These are phyloP conservation scores for Combretum micranthum DNA, from an alignment of 345 rosid species.

Conservation along the genomic window DNA sequence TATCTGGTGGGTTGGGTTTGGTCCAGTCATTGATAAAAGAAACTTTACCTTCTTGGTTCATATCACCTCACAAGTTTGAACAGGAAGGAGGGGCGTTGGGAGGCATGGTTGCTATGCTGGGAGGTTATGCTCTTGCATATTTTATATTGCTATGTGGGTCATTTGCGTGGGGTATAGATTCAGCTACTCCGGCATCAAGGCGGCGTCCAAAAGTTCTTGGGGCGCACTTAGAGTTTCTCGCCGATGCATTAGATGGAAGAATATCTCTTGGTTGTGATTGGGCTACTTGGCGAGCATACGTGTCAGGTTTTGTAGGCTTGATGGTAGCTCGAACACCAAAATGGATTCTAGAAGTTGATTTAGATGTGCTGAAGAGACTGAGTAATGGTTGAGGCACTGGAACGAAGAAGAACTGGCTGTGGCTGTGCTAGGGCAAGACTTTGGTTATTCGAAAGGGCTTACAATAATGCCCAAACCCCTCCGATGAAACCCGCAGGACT, in stretches of 20 bases:
- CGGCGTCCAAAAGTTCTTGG: slow-evolving; percentile 55
- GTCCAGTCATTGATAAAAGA: slow-evolving; percentile 72
- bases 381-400: slow-evolving; percentile 74
- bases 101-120: slow-evolving; percentile 65
- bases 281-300: slow-evolving; percentile 78
- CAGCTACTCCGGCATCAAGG: slow-evolving; percentile 48
- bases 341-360: slow-evolving; percentile 74
- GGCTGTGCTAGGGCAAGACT: slow-evolving; percentile 53
- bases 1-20: slow-evolving; percentile 65
- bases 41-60: slow-evolving; percentile 91
- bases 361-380: slow-evolving; percentile 63
- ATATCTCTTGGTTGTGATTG: slow-evolving; percentile 75
- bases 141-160: slow-evolving; percentile 61
- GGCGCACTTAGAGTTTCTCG: slow-evolving; percentile 76
- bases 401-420: slow-evolving; percentile 80
- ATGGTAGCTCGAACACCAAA: slow-evolving; percentile 60
- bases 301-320: slow-evolving; percentile 66
- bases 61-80: slow-evolving; percentile 55
- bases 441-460: too few relatives aligned
- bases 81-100: slow-evolving; percentile 42
- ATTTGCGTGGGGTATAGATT: slow-evolving; percentile 88
- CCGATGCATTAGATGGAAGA: slow-evolving; percentile 79
- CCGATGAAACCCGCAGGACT: too few relatives aligned
- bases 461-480: too few relatives aligned
- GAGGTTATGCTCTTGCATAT: slow-evolving; percentile 84